Base-by-base conservation (phyloP, 257 asterid species). In the Solanum stenotomum region DNA sequence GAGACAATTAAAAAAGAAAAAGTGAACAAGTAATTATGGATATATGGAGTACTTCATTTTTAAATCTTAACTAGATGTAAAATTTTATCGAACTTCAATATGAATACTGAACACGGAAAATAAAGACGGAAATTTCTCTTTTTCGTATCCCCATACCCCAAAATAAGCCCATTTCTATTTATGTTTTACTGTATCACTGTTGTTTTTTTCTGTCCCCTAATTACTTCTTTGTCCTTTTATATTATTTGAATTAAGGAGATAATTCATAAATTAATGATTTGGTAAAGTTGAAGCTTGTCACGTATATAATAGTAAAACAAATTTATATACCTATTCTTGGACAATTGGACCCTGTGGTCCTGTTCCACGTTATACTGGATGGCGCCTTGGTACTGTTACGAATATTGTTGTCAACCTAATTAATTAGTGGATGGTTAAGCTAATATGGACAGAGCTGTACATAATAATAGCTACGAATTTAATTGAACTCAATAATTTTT, bases 1-100 rank as follows among this genome's bases (percentile, higher is more conserved):
- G 2, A 13, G 56, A 0, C 9, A 16, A 6, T 1, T 16, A 6
- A 52, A 52, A 52, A 16, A 1, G 1, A 0, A 52, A 52, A 16
- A 52, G 4, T 6, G 3, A 0, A 52, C 23, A 6, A 52, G 0
- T 52, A 52, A 16, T 16, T 16, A 16, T 1, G 0, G 8, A 49
- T 0, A 15, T 5, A 44, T 5, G 1, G 0, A 49, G 61, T 15
- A 15, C 7, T 49, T 49, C 61, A 49, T 49, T 15, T 49, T 49
- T 15, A 15, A 49, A 49, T 49, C 7, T 49, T 49, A 49, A 49
- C 8, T 49, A 49, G 0, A 15, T 2, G 7, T 5, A 44, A 12
- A 44, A 44, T 44, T 44, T 5, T 15, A 52, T 52, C 1, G 0
- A 18, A 18, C 10, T 52, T 52, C 0, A 16, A 16, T 52, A 52